A percentile compares a stretch with the other conserved stretches of the same genome.
These are phyloP conservation scores for Pisolithus orientalis DNA, from an alignment of 768 basidiomycete genomes.

Conservation along the genomic window DNA sequence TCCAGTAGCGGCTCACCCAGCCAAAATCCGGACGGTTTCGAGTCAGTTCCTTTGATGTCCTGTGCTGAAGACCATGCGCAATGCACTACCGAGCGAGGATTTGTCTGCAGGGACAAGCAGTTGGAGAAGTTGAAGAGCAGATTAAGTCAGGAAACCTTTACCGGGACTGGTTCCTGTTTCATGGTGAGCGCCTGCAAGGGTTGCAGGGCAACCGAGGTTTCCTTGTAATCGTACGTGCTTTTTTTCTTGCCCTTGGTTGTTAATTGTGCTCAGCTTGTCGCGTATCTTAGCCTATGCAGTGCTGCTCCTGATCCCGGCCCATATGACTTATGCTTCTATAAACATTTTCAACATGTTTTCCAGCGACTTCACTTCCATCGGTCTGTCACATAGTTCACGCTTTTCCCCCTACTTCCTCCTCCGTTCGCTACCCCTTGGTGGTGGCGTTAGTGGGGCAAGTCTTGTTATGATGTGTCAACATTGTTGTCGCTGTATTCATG, in stretches of 20 bases:
- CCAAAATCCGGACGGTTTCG: conserved; percentile 5
- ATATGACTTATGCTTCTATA: conserved; percentile 15
- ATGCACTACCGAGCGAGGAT: conserved; percentile 28
- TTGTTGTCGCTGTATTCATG: conserved; percentile 27
- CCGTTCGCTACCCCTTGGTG: conserved; percentile 4
- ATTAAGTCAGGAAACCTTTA: conserved; percentile 36
- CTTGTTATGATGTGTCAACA: conserved; percentile 19
- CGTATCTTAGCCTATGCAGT: conserved; percentile 3
- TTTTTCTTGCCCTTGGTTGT: neutral
- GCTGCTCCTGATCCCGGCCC: conserved; percentile 6
- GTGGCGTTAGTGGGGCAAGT: conserved; percentile 7
- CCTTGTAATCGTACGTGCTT: conserved; percentile 21
- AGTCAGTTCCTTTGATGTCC: conserved; percentile 7
- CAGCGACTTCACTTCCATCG: conserved; percentile 1
- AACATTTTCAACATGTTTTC: neutral
- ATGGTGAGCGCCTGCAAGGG: conserved; percentile 25
- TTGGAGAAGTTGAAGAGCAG: conserved; percentile 54
- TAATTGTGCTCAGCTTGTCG: neutral
- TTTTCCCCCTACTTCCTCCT: conserved; percentile 4
- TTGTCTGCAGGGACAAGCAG: conserved; percentile 61
- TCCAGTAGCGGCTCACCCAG: conserved; percentile 10
- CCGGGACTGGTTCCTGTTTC: conserved; percentile 13
- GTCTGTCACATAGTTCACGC: conserved; percentile 15
- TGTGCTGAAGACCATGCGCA: conserved; percentile 6
- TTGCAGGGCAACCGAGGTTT: conserved; percentile 18